Conservation (phyloP, 768 basidiomycete species). For the Gautieria morchelliformis region DNA sequence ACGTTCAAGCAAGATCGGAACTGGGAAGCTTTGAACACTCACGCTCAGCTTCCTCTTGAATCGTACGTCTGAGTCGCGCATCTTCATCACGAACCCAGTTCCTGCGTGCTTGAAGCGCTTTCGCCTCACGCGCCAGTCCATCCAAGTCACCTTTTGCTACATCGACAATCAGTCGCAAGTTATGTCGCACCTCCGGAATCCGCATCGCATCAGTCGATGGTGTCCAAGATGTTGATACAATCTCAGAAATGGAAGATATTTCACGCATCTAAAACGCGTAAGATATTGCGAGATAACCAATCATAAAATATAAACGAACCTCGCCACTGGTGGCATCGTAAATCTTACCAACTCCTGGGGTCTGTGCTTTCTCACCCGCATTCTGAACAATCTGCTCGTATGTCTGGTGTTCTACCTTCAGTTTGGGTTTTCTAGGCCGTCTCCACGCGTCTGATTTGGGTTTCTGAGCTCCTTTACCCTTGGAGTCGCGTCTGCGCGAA, state of each 20-base stretch:
- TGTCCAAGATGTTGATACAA: slow-evolving; percentile 72
- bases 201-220: slow-evolving; percentile 80
- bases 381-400: slow-evolving; percentile 94
- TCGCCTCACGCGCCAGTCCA: slow-evolving; percentile 84
- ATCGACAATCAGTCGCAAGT: slow-evolving; percentile 79
- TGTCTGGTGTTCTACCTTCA: slow-evolving; percentile 85
- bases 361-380: slow-evolving; percentile 49
- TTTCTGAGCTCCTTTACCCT: slow-evolving; percentile 43
- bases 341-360: slow-evolving; percentile 67
- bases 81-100: slow-evolving; percentile 66
- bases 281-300: not conserved
- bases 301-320: slow-evolving; percentile 35
- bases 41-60: slow-evolving; percentile 74
- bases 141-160: slow-evolving; percentile 78
- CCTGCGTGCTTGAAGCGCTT: slow-evolving; percentile 69
- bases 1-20: not conserved
- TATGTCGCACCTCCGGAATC: slow-evolving; percentile 96
- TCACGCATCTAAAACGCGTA: slow-evolving; percentile 57
- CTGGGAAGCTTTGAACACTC: slow-evolving; percentile 19
- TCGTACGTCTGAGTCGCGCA: slow-evolving; percentile 51
- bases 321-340: slow-evolving; percentile 93
- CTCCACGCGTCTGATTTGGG: slow-evolving; percentile 75
- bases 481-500: slow-evolving; percentile 30
- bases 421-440: slow-evolving; percentile 74
- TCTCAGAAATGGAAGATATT: slow-evolving; percentile 73